A percentile compares a stretch with the other conserved stretches of the same genome.
phyloP scores from a whole-genome alignment of 768 basidiomycete species.

The Tricholoma bakamatsutake region DNA sequence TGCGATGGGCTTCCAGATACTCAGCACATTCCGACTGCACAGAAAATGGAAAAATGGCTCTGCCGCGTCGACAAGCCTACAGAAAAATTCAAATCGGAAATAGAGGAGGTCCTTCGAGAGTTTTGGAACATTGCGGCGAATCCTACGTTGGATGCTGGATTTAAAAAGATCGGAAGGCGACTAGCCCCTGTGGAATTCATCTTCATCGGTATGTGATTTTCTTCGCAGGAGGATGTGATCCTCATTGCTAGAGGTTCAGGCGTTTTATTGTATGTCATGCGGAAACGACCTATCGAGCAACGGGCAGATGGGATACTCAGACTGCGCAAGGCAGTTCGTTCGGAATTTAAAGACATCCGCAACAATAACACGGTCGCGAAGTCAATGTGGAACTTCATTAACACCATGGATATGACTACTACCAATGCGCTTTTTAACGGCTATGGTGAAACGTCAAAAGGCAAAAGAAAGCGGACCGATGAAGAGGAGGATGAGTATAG shows the following conservation, averaged over 20 bases:
- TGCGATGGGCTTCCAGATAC: slow-evolving; percentile 49
- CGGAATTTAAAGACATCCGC: slow-evolving; percentile 57
- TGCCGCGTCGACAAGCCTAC: slow-evolving; percentile 35
- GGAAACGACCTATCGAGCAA: slow-evolving; percentile 34
- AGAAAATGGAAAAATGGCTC: slow-evolving; percentile 54
- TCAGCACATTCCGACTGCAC: slow-evolving; percentile 44
- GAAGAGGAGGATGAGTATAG: slow-evolving; percentile 43
- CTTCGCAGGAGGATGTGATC: background rate
- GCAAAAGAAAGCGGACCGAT: slow-evolving; percentile 28
- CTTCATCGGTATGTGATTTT: slow-evolving; percentile 56
- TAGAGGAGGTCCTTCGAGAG: slow-evolving; percentile 47
- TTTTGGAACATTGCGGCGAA: slow-evolving; percentile 50
- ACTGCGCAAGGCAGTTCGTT: slow-evolving; percentile 52
- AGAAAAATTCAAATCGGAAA: slow-evolving; percentile 43
- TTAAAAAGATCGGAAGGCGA: slow-evolving; percentile 48
- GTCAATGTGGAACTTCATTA: slow-evolving; percentile 54
- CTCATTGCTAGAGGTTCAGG: slow-evolving; percentile 33
- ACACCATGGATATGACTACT: slow-evolving; percentile 30
- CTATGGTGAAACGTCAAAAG: slow-evolving; percentile 11
- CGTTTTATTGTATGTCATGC: slow-evolving; percentile 56
- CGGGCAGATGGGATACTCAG: slow-evolving; percentile 50
- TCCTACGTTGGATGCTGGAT: slow-evolving; percentile 35
- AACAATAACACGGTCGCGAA: slow-evolving; percentile 51
- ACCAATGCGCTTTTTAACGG: slow-evolving; percentile 16
- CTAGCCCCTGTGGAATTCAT: slow-evolving; percentile 76